Conservation (phyloP, 805 yeast species). For the Lachancea mirantina region DNA sequence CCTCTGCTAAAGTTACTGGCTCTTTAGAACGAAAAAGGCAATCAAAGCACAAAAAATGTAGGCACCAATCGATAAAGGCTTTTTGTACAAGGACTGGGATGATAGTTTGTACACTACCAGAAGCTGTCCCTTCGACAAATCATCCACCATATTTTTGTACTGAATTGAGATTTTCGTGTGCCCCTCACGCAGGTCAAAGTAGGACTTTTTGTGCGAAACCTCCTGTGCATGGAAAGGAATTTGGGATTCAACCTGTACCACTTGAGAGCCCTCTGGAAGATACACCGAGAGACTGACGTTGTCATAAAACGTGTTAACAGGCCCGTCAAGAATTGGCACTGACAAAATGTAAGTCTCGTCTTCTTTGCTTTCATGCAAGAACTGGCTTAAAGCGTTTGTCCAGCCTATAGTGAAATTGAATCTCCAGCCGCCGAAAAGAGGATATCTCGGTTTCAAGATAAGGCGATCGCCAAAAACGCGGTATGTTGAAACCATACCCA, state of each 20-base stretch:
- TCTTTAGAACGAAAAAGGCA: slow-evolving; percentile 43
- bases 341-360: slow-evolving; percentile 49
- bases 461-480: slow-evolving; percentile 34
- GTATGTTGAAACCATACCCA: slow-evolving; percentile 88
- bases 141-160: slow-evolving; percentile 61
- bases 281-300: slow-evolving; percentile 52
- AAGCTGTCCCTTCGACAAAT: slow-evolving; percentile 48
- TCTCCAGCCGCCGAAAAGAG: slow-evolving; percentile 94
- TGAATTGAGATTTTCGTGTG: slow-evolving; percentile 64
- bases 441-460: slow-evolving; percentile 77
- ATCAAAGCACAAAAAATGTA: slow-evolving; percentile 55
- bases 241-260: slow-evolving; percentile 51
- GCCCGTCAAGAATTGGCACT: slow-evolving; percentile 70
- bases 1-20: too few relatives aligned
- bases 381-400: slow-evolving; percentile 53
- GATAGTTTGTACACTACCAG: slow-evolving; percentile 59
- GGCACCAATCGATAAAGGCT: slow-evolving; percentile 60
- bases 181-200: slow-evolving; percentile 69
- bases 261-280: slow-evolving; percentile 81
- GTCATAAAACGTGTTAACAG: slow-evolving; percentile 62
- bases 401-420: slow-evolving; percentile 96
- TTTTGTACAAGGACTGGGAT: slow-evolving; percentile 43
- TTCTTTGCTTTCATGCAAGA: slow-evolving; percentile 38
- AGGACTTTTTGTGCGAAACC: slow-evolving; percentile 39
- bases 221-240: slow-evolving; percentile 28